Percentiles rank a stretch among this genome's conserved stretches.
These are phyloP conservation scores for Craspedostauros australis DNA, from an alignment of 108 stramenopile species.

Conservation along the genomic window DNA sequence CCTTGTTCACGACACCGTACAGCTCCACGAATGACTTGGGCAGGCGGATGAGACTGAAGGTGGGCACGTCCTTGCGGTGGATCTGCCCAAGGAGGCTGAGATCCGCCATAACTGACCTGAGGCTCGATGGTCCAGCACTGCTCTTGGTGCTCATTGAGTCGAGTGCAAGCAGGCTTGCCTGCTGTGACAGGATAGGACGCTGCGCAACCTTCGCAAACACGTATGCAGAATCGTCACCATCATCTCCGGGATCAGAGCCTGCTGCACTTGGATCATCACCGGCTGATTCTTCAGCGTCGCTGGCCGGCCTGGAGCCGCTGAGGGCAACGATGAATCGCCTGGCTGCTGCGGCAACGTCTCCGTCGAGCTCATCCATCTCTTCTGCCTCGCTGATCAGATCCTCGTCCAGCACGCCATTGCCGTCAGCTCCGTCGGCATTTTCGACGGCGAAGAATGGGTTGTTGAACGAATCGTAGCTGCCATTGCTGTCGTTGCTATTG, in stretches of 20 bases:
- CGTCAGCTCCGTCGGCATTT: constrained; percentile 9
- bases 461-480: too few relatives aligned
- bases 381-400: constrained; percentile 38
- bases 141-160: constrained; percentile 50
- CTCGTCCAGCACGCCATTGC: constrained; percentile 13
- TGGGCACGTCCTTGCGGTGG: constrained; percentile 47
- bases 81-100: constrained; percentile 76
- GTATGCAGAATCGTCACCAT: constrained; percentile 23
- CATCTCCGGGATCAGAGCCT: constrained; percentile 36
- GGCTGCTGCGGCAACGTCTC: constrained; percentile 7
- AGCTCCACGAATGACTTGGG: constrained; percentile 86
- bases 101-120: constrained; percentile 67
- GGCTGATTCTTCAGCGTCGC: constrained; percentile 26
- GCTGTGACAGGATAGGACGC: constrained; percentile 72
- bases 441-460: too few relatives aligned
- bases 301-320: neutral
- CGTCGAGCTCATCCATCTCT: constrained; percentile 41
- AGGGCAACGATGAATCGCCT: neutral
- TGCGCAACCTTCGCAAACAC: constrained; percentile 65
- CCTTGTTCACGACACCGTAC: constrained; percentile 74
- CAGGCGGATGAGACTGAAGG: constrained; percentile 70
- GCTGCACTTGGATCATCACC: constrained; percentile 42
- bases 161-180: constrained; percentile 65
- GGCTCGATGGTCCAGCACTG: constrained; percentile 53
- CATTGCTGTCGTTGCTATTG: too few relatives aligned